Percentiles rank a stretch among this genome's conserved stretches.
Evolutionary conservation across 2,329 filamentous ascomycete species (phyloP).

Genomic region (Colletotrichum costaricense): DNA sequence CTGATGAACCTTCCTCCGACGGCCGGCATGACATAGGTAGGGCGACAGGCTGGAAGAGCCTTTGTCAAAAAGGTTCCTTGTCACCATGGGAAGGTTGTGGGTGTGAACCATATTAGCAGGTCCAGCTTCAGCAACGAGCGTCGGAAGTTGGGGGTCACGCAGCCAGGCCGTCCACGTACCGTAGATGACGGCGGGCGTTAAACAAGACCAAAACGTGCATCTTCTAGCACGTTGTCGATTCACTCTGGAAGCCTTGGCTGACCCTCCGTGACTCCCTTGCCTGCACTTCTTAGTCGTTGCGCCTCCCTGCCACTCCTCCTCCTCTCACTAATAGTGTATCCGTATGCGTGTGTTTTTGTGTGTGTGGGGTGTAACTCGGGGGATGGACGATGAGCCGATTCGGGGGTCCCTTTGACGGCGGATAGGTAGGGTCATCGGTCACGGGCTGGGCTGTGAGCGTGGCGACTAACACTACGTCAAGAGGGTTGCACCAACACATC

Average conservation of each 20-base stretch:
- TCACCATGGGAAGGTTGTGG: not conserved
- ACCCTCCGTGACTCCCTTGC: constrained; percentile 6
- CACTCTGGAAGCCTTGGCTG: constrained; percentile 24
- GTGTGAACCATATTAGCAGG: not conserved
- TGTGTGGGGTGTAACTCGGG: not conserved
- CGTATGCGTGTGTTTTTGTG: not conserved
- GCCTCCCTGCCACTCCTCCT: not conserved
- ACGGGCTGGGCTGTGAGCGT: constrained; percentile 14
- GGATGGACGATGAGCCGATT: not conserved
- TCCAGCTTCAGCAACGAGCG: not conserved
- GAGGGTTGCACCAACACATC: constrained; percentile 21
- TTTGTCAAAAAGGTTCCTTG: not conserved
- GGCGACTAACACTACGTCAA: constrained; percentile 32
- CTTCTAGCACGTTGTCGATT: constrained; percentile 6
- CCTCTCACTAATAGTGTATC: not conserved
- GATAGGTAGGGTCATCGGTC: not conserved
- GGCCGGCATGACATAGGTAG: not conserved
- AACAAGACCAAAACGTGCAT: constrained; percentile 11
- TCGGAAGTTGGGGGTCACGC: constrained; percentile 7
- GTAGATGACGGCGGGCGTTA: not conserved
- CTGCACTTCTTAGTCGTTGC: not conserved
- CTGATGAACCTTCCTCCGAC: not conserved
- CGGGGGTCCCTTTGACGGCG: not conserved
- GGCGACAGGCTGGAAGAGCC: not conserved
- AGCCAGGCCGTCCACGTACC: constrained; percentile 10